Evolutionary conservation across 352 stramenopile genomes (phyloP).

Genomic region (Globisporangium abappressorium): DNA sequence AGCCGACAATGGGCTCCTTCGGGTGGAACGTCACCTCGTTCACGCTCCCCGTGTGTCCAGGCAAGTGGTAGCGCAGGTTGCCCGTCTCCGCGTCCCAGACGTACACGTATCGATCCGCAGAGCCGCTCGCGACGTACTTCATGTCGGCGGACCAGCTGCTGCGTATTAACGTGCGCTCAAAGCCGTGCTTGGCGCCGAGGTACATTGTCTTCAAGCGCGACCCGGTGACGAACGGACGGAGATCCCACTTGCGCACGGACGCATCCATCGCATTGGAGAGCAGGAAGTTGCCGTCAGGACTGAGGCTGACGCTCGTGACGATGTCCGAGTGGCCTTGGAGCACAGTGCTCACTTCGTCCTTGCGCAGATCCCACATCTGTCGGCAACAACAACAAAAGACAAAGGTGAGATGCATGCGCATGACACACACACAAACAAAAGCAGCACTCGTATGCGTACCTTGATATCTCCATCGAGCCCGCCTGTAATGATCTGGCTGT

Average conservation of each 20-base stretch:
- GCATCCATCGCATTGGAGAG: conserved; percentile 96
- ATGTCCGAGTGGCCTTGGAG: conserved; percentile 92
- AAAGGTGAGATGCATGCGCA: background rate
- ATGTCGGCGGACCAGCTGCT: conserved; percentile 90
- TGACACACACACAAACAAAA: background rate
- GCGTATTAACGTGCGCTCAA: conserved; percentile 92
- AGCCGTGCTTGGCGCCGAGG: conserved; percentile 88
- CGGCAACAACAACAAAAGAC: background rate
- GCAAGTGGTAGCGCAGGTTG: conserved; percentile 91
- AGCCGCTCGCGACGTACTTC: conserved; percentile 85
- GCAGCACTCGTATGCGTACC: conserved; percentile 16
- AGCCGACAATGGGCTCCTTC: conserved; percentile 79
- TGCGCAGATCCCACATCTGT: conserved; percentile 89
- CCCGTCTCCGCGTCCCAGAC: conserved; percentile 93
- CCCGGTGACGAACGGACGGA: conserved; percentile 85
- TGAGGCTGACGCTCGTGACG: conserved; percentile 92
- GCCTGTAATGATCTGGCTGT: conserved; percentile 84
- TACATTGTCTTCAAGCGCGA: conserved; percentile 58
- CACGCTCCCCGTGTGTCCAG: conserved; percentile 92
- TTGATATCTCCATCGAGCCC: conserved; percentile 94
- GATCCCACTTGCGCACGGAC: conserved; percentile 91
- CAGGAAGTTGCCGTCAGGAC: conserved; percentile 90
- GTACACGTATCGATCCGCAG: conserved; percentile 91
- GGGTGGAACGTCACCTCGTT: conserved; percentile 93
- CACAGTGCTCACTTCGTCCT: conserved; percentile 73